A percentile compares a stretch with the other conserved stretches of the same genome.
These are phyloP conservation scores for Cytospora chrysosperma DNA, from an alignment of 2,329 filamentous ascomycete species.

Conservation along the genomic window DNA sequence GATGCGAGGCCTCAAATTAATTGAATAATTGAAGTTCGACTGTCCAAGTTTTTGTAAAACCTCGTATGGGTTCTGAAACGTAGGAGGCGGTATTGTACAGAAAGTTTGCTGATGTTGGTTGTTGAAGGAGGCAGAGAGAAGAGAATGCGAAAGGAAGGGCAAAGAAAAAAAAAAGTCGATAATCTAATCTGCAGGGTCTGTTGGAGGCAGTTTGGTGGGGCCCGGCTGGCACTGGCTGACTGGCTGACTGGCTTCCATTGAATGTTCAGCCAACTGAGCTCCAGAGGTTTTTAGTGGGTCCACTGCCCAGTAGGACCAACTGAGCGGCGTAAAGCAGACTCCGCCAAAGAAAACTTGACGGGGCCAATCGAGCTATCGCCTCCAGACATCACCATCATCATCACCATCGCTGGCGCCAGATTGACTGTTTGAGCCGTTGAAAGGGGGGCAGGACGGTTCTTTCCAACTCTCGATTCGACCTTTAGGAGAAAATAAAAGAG, in stretches of 20 bases:
- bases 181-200: slow-evolving; percentile 19
- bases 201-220: slow-evolving; percentile 12
- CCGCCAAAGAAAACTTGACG: slow-evolving; percentile 15
- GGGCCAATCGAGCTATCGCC: background rate
- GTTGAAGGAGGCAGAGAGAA: slow-evolving; percentile 20
- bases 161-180: slow-evolving; percentile 17
- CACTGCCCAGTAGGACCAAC: background rate
- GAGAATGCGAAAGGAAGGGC: slow-evolving; percentile 6
- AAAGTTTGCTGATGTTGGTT: slow-evolving; percentile 26
- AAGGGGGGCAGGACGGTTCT: slow-evolving; percentile 16
- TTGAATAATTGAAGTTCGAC: background rate
- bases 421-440: background rate
- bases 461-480: background rate
- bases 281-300: slow-evolving; percentile 9
- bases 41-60: slow-evolving; percentile 2
- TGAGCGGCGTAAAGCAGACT: slow-evolving; percentile 14
- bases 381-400: slow-evolving; percentile 10
- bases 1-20: background rate
- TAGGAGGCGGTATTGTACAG: slow-evolving; percentile 17
- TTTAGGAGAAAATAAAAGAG: background rate
- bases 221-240: background rate
- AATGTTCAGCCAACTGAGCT: background rate
- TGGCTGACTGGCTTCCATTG: background rate
- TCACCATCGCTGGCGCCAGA: slow-evolving; percentile 3
- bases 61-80: background rate